Percentiles rank a stretch among this genome's conserved stretches.
phyloP scores from a whole-genome alignment of 23 red algal genomes.

The Gracilariopsis chorda region DNA sequence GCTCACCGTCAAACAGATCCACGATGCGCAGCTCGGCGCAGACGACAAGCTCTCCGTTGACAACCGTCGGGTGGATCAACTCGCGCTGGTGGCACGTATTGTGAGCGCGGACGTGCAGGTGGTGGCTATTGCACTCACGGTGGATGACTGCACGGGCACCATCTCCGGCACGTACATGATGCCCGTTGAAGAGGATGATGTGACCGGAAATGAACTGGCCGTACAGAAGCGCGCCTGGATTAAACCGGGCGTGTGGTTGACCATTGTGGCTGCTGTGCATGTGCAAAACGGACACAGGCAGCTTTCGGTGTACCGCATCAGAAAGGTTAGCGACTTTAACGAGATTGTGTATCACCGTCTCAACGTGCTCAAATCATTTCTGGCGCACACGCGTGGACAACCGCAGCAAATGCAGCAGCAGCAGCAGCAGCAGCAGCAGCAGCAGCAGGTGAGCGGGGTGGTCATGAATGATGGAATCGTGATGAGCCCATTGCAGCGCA shows the following conservation, averaged over 20 bases:
- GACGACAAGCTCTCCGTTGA: slow-evolving; percentile 25
- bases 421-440: not conserved
- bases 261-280: slow-evolving; percentile 15
- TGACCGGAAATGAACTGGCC: not conserved
- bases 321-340: slow-evolving; percentile 32
- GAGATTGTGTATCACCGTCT: slow-evolving; percentile 50
- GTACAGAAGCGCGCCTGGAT: slow-evolving; percentile 31
- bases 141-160: slow-evolving; percentile 45
- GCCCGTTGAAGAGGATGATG: not conserved
- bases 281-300: not conserved
- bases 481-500: slow-evolving; percentile 10
- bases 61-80: not conserved
- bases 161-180: slow-evolving; percentile 27
- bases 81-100: slow-evolving; percentile 44
- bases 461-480: not conserved
- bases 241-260: slow-evolving; percentile 34
- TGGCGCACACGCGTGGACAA: slow-evolving; percentile 31
- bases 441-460: not conserved
- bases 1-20: slow-evolving; percentile 36
- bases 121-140: slow-evolving; percentile 11
- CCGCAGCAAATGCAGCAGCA: too few species aligned
- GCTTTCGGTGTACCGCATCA: slow-evolving; percentile 1
- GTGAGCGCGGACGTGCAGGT: slow-evolving; percentile 20
- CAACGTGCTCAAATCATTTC: slow-evolving; percentile 10
- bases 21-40: not conserved